These are phyloP conservation scores for Botrytis deweyae DNA, from an alignment of 2,329 filamentous ascomycete genomes.

Conservation along the genomic window DNA sequence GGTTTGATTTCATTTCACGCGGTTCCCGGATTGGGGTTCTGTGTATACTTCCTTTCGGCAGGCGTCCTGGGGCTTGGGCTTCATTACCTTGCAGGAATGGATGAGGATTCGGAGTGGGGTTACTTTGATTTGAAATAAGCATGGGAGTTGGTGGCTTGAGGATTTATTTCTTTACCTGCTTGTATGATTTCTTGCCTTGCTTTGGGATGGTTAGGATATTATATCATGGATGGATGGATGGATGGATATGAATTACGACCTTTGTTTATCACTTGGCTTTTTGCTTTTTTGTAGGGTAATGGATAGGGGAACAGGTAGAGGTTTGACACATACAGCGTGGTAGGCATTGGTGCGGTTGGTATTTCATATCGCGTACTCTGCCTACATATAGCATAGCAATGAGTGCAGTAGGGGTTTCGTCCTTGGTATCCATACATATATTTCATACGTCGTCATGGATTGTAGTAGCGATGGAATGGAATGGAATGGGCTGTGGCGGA, in stretches of 20 bases:
- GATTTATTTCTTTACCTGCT: background rate
- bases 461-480: background rate
- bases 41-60: background rate
- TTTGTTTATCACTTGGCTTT: background rate
- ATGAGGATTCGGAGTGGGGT: background rate
- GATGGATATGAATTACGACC: slow-evolving; percentile 6
- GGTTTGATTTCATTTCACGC: background rate
- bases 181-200: background rate
- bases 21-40: background rate
- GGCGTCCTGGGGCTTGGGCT: background rate
- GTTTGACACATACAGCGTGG: background rate
- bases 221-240: slow-evolving; percentile 12
- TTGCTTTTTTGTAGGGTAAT: background rate
- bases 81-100: background rate
- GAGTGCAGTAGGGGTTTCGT: background rate
- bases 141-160: slow-evolving; percentile 6
- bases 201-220: slow-evolving; percentile 11
- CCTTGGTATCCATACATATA: background rate
- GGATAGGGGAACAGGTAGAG: background rate
- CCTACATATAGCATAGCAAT: background rate
- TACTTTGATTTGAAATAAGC: slow-evolving; percentile 5
- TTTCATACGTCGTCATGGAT: background rate
- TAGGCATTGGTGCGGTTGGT: background rate
- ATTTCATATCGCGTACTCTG: background rate
- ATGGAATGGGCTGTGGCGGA: background rate